phyloP scores from a whole-genome alignment of 2,329 filamentous ascomycete species.

The Tolypocladium nubicola region DNA sequence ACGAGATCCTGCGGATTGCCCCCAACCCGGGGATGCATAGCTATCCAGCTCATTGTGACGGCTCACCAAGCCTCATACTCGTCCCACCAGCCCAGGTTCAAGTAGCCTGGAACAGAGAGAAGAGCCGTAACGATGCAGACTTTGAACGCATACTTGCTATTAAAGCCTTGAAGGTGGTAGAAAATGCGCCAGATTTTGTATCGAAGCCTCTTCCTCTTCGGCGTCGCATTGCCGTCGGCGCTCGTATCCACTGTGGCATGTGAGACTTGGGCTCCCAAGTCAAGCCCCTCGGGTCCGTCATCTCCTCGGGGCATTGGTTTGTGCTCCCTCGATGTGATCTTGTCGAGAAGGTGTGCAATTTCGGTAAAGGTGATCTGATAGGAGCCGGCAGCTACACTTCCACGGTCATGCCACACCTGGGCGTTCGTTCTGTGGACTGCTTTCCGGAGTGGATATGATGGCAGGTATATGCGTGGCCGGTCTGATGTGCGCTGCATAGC shows the following conservation, averaged over 20 bases:
- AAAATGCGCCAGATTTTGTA: conserved; percentile 38
- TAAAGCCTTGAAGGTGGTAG: conserved; percentile 45
- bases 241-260: conserved; percentile 27
- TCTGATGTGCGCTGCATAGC: conserved; percentile 32
- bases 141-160: conserved; percentile 47
- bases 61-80: conserved; percentile 47
- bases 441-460: conserved; percentile 44
- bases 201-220: conserved; percentile 27
- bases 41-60: conserved; percentile 45
- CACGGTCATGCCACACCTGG: conserved; percentile 48
- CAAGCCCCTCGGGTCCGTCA: conserved; percentile 5
- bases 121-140: conserved; percentile 39
- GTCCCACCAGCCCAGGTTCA: conserved; percentile 41
- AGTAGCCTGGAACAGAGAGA: conserved; percentile 43
- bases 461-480: conserved; percentile 33
- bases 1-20: conserved; percentile 48
- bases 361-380: conserved; percentile 35
- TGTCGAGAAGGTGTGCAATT: conserved; percentile 31
- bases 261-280: conserved; percentile 12
- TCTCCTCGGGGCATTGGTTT: conserved; percentile 16
- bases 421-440: conserved; percentile 42
- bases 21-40: conserved; percentile 38
- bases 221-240: conserved; percentile 20
- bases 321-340: conserved; percentile 28
- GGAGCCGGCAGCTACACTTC: conserved; percentile 43